phyloP scores from a whole-genome alignment of 2,329 filamentous ascomycete species.

The Periconia digitata region DNA sequence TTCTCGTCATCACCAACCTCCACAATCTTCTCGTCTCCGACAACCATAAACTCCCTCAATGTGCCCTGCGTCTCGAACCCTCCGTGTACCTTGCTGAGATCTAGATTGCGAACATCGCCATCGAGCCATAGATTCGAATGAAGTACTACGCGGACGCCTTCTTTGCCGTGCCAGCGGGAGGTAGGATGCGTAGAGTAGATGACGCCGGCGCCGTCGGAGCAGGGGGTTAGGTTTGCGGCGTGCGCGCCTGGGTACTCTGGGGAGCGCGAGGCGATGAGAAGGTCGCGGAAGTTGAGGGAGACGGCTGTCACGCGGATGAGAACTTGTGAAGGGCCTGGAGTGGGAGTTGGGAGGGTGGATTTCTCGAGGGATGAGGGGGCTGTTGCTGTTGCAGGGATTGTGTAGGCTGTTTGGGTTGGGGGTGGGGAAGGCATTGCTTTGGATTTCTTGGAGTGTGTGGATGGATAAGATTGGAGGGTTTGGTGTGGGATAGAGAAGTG shows the following conservation, averaged over 20 bases:
- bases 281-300: slow-evolving; percentile 14
- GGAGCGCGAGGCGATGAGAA: slow-evolving; percentile 13
- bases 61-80: slow-evolving; percentile 40
- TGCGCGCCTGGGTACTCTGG: slow-evolving; percentile 17
- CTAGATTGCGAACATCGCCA: slow-evolving; percentile 14
- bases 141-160: slow-evolving; percentile 10
- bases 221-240: slow-evolving; percentile 15
- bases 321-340: slow-evolving; percentile 9
- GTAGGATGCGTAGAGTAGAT: slow-evolving; percentile 8
- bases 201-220: slow-evolving; percentile 23
- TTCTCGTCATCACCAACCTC: slow-evolving; percentile 42
- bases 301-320: slow-evolving; percentile 8
- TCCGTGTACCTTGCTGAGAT: background rate
- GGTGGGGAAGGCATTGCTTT: slow-evolving; percentile 1
- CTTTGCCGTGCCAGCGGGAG: slow-evolving; percentile 8
- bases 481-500: background rate
- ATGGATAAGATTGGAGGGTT: background rate
- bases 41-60: slow-evolving; percentile 46
- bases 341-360: background rate
- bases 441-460: too few relatives aligned
- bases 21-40: slow-evolving; percentile 44
- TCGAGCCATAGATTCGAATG: slow-evolving; percentile 13
- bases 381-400: slow-evolving; percentile 5
- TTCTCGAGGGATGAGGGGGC: slow-evolving; percentile 4
- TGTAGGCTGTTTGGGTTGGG: slow-evolving; percentile 5